phyloP scores from a whole-genome alignment of 257 asterid species.

The Rhazya stricta region DNA sequence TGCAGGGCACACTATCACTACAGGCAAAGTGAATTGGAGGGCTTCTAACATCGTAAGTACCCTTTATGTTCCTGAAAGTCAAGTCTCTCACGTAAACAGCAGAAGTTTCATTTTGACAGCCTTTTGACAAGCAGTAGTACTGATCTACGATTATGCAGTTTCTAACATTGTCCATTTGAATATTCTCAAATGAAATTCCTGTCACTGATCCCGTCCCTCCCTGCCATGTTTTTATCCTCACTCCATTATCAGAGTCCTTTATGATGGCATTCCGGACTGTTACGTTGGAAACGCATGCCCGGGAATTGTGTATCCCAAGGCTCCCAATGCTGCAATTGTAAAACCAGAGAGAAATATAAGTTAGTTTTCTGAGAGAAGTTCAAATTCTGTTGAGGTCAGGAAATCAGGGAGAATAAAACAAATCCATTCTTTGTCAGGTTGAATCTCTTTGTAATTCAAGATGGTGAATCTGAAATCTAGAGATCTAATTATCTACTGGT shows the following conservation, averaged over 20 bases:
- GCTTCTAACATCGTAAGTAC: constrained; percentile 75
- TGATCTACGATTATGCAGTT: constrained; percentile 87
- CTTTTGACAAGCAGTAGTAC: constrained; percentile 80
- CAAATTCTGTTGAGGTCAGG: not conserved
- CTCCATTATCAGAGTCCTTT: constrained; percentile 72
- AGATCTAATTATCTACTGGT: too few relatives aligned
- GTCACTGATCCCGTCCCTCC: constrained; percentile 90
- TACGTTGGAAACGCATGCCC: constrained; percentile 82
- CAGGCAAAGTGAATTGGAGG: constrained; percentile 97
- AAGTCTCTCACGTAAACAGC: constrained; percentile 69
- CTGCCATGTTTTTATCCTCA: constrained; percentile 95
- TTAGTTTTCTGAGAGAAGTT: not conserved
- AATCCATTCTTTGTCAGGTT: not conserved
- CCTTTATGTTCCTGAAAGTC: constrained; percentile 67
- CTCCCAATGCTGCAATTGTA: constrained; percentile 73
- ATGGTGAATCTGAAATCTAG: too few relatives aligned
- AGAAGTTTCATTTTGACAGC: constrained; percentile 68
- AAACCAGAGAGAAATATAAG: not conserved
- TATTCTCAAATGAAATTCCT: constrained; percentile 66
- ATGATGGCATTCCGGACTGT: constrained; percentile 66
- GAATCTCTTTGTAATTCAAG: too few relatives aligned
- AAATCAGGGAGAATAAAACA: not conserved
- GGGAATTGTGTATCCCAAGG: constrained; percentile 74
- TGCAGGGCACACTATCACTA: constrained; percentile 79
- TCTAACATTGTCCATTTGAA: constrained; percentile 83